Conservation (phyloP, 2,329 filamentous ascomycete genomes). For the Cryphonectria japonica region DNA sequence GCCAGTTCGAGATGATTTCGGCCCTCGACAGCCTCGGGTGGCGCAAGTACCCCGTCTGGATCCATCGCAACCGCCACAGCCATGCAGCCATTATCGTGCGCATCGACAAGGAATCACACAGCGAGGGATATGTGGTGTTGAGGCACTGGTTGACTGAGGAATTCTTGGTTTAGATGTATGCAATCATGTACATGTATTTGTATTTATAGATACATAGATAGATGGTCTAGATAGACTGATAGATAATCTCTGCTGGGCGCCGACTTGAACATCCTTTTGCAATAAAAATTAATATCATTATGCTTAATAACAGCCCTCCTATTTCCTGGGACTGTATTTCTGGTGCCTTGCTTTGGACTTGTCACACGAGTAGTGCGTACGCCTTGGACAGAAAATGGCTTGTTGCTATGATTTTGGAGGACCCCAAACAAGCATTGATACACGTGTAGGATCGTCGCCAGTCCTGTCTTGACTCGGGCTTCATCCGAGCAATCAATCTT, state of each 20-base stretch:
- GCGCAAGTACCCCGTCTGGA: constrained; percentile 72
- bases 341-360: background rate
- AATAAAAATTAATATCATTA: background rate
- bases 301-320: background rate
- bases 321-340: background rate
- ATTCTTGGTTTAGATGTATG: constrained; percentile 62
- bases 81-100: constrained; percentile 92
- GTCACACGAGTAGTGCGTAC: background rate
- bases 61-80: constrained; percentile 76
- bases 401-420: background rate
- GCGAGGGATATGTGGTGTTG: constrained; percentile 77
- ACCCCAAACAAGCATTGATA: background rate
- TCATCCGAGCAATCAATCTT: background rate
- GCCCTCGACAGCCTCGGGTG: constrained; percentile 70
- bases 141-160: constrained; percentile 79
- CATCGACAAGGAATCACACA: constrained; percentile 66
- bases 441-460: background rate
- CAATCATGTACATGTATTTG: background rate
- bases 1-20: constrained; percentile 85
- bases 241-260: background rate
- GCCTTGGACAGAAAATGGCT: background rate
- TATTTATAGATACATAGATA: background rate
- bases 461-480: background rate
- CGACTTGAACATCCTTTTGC: background rate
- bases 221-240: background rate